A percentile compares a stretch with the other conserved stretches of the same genome.
phyloP scores from a whole-genome alignment of 441 rosid species.

The Theobroma grandiflorum region DNA sequence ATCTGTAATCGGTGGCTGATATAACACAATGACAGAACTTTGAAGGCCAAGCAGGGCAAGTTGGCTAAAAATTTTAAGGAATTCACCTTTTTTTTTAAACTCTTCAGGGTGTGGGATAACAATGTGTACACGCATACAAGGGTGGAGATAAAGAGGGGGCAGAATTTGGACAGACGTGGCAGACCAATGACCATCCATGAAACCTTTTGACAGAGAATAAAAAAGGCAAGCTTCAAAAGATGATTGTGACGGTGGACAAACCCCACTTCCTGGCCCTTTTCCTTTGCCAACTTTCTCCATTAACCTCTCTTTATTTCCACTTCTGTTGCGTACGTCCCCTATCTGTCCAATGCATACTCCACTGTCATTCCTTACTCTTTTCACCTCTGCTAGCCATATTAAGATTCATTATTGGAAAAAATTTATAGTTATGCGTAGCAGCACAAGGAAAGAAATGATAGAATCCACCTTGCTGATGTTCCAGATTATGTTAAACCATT shows the following conservation, averaged over 20 bases:
- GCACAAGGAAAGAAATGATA: too few relatives aligned
- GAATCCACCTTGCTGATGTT: not conserved
- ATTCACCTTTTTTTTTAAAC: not conserved
- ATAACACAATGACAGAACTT: not conserved
- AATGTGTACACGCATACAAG: constrained; percentile 12
- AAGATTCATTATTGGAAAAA: not conserved
- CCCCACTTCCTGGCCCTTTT: constrained; percentile 18
- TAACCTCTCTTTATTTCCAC: constrained; percentile 7
- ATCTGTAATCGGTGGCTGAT: not conserved
- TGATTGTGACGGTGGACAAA: constrained; percentile 16
- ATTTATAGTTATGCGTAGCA: not conserved
- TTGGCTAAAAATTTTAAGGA: not conserved
- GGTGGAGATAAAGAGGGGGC: constrained; percentile 32
- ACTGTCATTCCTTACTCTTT: not conserved
- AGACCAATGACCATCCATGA: constrained; percentile 36
- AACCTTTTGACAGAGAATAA: constrained; percentile 13
- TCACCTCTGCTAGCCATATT: not conserved
- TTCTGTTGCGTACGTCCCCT: constrained; percentile 25
- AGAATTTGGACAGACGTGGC: constrained; percentile 42
- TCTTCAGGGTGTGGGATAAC: constrained; percentile 3
- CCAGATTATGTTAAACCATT: not conserved
- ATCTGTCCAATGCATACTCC: not conserved
- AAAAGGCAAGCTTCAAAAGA: constrained; percentile 18
- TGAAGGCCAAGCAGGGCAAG: not conserved
- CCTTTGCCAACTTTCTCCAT: not conserved